phyloP scores from a whole-genome alignment of 169 alveolate genomes.

The Theileria sp. region DNA sequence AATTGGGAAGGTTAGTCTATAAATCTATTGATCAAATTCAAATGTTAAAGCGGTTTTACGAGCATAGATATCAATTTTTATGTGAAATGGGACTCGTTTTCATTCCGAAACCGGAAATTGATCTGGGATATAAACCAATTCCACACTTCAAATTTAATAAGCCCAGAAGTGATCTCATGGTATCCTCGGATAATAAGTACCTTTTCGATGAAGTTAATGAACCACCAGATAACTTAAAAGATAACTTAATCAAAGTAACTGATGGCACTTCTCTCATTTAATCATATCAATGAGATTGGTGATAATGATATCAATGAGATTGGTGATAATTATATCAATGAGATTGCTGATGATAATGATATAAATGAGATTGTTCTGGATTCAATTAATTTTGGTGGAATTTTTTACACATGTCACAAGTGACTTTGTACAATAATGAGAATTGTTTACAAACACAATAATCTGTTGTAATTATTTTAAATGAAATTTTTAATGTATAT shows the following conservation, averaged over 20 bases:
- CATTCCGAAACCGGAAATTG: constrained; percentile 15
- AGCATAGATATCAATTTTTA: constrained; percentile 57
- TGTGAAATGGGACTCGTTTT: constrained; percentile 36
- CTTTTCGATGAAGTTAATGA: constrained; percentile 21
- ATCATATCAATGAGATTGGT: background rate
- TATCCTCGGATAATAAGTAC: constrained; percentile 42
- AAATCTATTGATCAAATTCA: constrained; percentile 61
- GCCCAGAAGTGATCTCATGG: background rate
- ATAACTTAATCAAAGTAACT: background rate
- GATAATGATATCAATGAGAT: background rate
- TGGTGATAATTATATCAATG: no score
- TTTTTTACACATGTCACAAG: background rate
- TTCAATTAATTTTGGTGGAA: background rate
- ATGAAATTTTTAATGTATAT: background rate
- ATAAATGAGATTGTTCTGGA: no score
- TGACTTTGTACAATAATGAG: background rate
- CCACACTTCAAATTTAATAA: constrained; percentile 37
- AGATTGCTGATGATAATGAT: no score
- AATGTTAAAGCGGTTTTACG: constrained; percentile 43
- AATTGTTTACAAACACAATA: background rate
- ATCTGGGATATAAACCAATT: constrained; percentile 48
- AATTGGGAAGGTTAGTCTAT: constrained; percentile 60
- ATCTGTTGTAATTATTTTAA: background rate
- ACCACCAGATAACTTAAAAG: constrained; percentile 13
- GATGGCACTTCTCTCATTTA: no score